phyloP scores from a whole-genome alignment of 495 filamentous ascomycete genomes.

The Penicillium desertorum region DNA sequence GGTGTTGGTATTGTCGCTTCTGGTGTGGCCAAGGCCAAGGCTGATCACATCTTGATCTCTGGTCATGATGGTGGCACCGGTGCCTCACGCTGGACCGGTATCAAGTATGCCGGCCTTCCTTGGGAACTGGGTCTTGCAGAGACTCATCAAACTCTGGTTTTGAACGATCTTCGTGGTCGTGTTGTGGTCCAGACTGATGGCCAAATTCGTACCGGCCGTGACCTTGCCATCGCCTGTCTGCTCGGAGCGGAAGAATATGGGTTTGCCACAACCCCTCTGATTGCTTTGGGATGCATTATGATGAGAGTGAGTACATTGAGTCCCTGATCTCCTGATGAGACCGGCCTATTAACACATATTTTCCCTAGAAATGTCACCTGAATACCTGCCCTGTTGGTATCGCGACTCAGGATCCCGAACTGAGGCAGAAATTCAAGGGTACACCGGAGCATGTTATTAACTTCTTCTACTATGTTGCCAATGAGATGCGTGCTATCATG shows the following conservation, averaged over 20 bases:
- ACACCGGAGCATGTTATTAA: slow-evolving; percentile 98
- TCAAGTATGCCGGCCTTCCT: slow-evolving; percentile 97
- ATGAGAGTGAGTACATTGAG: slow-evolving; percentile 61
- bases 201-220: slow-evolving; percentile 89
- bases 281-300: slow-evolving; percentile 97
- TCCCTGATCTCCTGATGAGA: background rate
- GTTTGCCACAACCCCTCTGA: slow-evolving; percentile 95
- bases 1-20: slow-evolving; percentile 98
- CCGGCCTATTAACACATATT: background rate
- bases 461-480: slow-evolving; percentile 99
- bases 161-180: slow-evolving; percentile 96
- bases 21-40: slow-evolving; percentile 97
- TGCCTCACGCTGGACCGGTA: slow-evolving; percentile 98
- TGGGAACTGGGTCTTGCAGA: slow-evolving; percentile 98
- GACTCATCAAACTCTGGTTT: slow-evolving; percentile 97
- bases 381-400: slow-evolving; percentile 98
- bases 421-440: slow-evolving; percentile 92
- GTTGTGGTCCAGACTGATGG: slow-evolving; percentile 98
- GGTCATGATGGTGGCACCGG: slow-evolving; percentile 98
- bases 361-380: slow-evolving; percentile 44
- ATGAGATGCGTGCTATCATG: slow-evolving; percentile 98
- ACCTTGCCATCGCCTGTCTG: slow-evolving; percentile 94
- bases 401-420: slow-evolving; percentile 92
- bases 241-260: slow-evolving; percentile 98
- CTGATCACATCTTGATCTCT: slow-evolving; percentile 96